phyloP scores from a whole-genome alignment of 2,329 filamentous ascomycete species.

The Phaeophleospora eucalypticola region DNA sequence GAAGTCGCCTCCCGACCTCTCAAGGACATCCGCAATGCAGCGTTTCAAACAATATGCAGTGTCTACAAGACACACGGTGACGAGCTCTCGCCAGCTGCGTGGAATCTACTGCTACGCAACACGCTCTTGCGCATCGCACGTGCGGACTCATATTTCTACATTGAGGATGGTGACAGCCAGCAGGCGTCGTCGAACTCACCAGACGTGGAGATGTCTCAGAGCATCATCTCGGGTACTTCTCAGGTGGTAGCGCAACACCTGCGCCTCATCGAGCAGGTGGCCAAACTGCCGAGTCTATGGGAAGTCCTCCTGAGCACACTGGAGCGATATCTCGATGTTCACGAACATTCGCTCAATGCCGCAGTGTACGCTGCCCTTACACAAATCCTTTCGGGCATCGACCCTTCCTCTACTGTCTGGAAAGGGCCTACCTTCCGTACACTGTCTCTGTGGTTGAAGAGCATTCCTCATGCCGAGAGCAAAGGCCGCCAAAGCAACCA shows the following conservation, averaged over 20 bases:
- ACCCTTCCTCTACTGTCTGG: slow-evolving; percentile 20
- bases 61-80: slow-evolving; percentile 92
- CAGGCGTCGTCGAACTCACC: neutral
- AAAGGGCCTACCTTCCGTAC: slow-evolving; percentile 27
- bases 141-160: slow-evolving; percentile 34
- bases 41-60: slow-evolving; percentile 82
- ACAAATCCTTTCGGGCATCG: slow-evolving; percentile 35
- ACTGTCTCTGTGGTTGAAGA: slow-evolving; percentile 30
- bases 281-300: slow-evolving; percentile 71
- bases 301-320: slow-evolving; percentile 67
- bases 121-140: slow-evolving; percentile 73
- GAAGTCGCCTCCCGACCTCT: slow-evolving; percentile 67
- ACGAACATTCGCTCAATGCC: slow-evolving; percentile 39
- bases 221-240: slow-evolving; percentile 69
- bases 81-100: slow-evolving; percentile 70
- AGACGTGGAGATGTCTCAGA: slow-evolving; percentile 61
- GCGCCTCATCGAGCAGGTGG: slow-evolving; percentile 62
- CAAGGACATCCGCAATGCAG: slow-evolving; percentile 75
- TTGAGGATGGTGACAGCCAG: slow-evolving; percentile 6
- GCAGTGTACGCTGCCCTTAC: slow-evolving; percentile 41
- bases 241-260: slow-evolving; percentile 73
- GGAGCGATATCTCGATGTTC: slow-evolving; percentile 45
- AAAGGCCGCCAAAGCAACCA: slow-evolving; percentile 54
- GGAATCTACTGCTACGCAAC: slow-evolving; percentile 75
- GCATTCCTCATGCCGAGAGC: slow-evolving; percentile 22